Evolutionary conservation across 2,329 filamentous ascomycete species (phyloP), one percentile per base, ranked within the genome.

Genomic region (Talaromyces albobiverticillius): DNA sequence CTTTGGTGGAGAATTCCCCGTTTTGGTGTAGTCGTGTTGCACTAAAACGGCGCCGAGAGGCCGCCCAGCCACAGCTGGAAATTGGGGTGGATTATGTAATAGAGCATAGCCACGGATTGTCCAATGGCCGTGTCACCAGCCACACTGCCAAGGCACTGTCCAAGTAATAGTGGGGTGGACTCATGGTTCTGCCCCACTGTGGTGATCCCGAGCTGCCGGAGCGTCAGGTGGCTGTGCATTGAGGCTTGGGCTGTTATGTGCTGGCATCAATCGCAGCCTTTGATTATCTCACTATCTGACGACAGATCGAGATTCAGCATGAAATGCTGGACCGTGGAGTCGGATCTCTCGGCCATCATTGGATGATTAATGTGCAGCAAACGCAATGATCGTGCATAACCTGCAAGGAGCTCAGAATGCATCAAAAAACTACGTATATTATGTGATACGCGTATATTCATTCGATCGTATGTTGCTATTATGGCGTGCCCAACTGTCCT

Each of bases 81-180:
- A 5, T 10, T 29, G 26, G n/a, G n/a, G n/a, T n/a, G n/a, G n/a
- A n/a, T n/a, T n/a, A n/a, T n/a, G 32, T n/a, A 34, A n/a, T n/a
- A 34, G 4, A 34, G 4, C 32, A 34, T n/a, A n/a, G n/a, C n/a
- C n/a, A n/a, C n/a, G n/a, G 3, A 34, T 34, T 34, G 32, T 11
- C 32, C 32, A 1, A 36, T 26, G 14, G 31, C 46, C 8, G 22
- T n/a, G n/a, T 7, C 31, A 51, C 31, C 40, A 55, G 53, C 53
- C 53, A 55, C 53, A 34, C 22, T 41, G 36, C 46, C 53, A 46
- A 46, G 53, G n/a, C 31, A 14, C 23, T 10, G 11, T n/a, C n/a
- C n/a, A n/a, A n/a, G n/a, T n/a, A n/a, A n/a, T n/a, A n/a, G n/a
- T n/a, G 16, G 14, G 18, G 36, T 14, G 20, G 18, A 10, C 14